phyloP scores from a whole-genome alignment of 192 early-diverging fungal genomes.

The Phlyctochytrium bullatum region DNA sequence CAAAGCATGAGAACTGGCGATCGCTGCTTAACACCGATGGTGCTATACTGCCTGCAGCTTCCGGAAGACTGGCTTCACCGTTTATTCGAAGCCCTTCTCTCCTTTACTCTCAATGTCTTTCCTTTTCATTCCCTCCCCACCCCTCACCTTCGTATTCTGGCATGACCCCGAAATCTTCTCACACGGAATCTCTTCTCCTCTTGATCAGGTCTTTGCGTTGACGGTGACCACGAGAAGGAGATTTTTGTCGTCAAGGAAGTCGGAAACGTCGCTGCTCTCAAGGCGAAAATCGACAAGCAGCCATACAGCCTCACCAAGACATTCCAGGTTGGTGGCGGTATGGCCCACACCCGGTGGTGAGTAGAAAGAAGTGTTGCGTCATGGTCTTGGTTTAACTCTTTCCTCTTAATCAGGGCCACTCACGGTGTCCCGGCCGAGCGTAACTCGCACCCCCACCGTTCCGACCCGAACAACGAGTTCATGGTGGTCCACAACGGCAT shows the following conservation, averaged over 20 bases:
- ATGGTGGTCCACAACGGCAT: conserved; percentile 67
- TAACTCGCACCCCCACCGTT: conserved; percentile 63
- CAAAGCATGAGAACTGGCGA: too few relatives aligned
- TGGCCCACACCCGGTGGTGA: conserved; percentile 64
- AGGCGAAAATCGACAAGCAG: conserved; percentile 45
- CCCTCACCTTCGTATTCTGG: background rate
- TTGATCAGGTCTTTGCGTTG: conserved; percentile 39
- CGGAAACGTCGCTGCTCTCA: conserved; percentile 53
- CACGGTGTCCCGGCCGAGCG: conserved; percentile 60
- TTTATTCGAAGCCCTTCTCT: too few relatives aligned
- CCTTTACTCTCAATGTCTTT: too few relatives aligned
- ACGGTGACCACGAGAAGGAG: conserved; percentile 67
- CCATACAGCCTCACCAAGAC: conserved; percentile 60
- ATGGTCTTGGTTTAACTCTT: background rate
- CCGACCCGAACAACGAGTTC: conserved; percentile 62
- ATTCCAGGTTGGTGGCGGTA: conserved; percentile 48
- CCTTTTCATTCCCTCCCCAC: too few relatives aligned
- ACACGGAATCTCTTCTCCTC: background rate
- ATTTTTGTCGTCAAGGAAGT: conserved; percentile 49
- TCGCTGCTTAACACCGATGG: too few relatives aligned
- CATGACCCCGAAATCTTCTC: background rate
- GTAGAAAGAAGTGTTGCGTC: too few relatives aligned
- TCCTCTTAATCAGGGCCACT: conserved; percentile 46
- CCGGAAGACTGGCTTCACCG: too few relatives aligned
- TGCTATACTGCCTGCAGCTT: too few relatives aligned